Base-by-base conservation (phyloP, 352 stramenopile species). In the Phytophthora sp. region DNA sequence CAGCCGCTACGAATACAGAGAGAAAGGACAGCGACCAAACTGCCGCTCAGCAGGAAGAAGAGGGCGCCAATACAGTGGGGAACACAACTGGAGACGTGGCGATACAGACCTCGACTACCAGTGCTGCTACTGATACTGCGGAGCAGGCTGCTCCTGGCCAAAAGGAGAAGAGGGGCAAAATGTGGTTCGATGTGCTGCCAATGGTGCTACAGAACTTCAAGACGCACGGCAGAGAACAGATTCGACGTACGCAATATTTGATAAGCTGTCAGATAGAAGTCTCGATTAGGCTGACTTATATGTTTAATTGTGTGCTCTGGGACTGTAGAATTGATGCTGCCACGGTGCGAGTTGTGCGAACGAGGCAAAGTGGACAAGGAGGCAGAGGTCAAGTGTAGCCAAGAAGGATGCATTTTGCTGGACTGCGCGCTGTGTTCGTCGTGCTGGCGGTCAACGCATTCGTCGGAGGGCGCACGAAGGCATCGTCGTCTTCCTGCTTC, bases 171-270 rank as follows among this genome's bases (percentile, higher is more conserved):
- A 36, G 36, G 26, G 4, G 3, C 5, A 74, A 65, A 46, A 57
- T 44, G n/a, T 81, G 74, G 74, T 79, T 76, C 38, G 63, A 79
- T 21, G 23, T 75, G 6, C 49, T 81, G 6, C 59, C 70, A 7
- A 23, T 63, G 16, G 49, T 81, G 36, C 47, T 81, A 13, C 33
- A 74, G 15, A 81, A 68, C 27, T 61, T 79, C 24, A 73, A 56
- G 51, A 26, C 7, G 1, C 56, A 63, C 26, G n/a, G 66, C 27
- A 64, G 26, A 33, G 74, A 81, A 27, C 57, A 78, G 42, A 67
- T 78, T 20, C 61, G 41, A 54, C 66, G 71, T 78, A 68, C 46
- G 68, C 33, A 23, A 8, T 30, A 23, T 4, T 45, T 30, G 57
- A 26, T 16, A 12, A 23, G 15, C 16, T 42, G 23, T 36, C 16